Percentiles rank a stretch among this genome's conserved stretches.
Evolutionary conservation across 331 rosid species (phyloP).

Genomic region (Acacia pycnantha): DNA sequence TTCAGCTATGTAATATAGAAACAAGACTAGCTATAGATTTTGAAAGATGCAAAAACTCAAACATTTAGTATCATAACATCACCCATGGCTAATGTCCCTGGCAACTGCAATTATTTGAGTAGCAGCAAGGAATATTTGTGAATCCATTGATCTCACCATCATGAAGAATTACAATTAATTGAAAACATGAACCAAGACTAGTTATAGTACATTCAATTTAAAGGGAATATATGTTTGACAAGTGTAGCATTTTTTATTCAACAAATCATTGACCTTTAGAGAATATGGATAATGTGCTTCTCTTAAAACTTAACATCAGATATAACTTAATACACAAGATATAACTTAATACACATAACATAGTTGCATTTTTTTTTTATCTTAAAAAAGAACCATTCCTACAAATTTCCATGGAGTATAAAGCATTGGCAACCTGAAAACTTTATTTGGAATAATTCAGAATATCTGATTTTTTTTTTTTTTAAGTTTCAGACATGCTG

Average conservation of each 20-base stretch:
- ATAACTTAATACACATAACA: neutral
- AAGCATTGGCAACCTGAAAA: neutral
- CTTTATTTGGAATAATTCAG: neutral
- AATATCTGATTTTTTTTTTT: neutral
- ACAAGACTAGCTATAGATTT: neutral
- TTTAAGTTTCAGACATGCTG: neutral
- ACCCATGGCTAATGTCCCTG: neutral
- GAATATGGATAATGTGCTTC: neutral
- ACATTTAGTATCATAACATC: neutral
- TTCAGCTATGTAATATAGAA: neutral
- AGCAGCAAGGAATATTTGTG: constrained; percentile 11
- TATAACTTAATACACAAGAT: neutral
- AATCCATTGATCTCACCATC: constrained; percentile 1
- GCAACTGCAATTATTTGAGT: neutral
- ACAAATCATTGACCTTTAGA: neutral
- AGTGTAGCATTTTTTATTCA: constrained; percentile 11
- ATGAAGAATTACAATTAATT: neutral
- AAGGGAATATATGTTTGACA: neutral
- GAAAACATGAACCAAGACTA: constrained; percentile 10
- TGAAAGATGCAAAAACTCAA: neutral
- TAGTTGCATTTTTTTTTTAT: neutral
- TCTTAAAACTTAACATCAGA: neutral
- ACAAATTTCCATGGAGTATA: neutral
- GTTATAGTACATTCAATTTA: constrained; percentile 17
- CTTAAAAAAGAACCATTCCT: neutral